Base-by-base conservation (phyloP, 2,329 filamentous ascomycete genomes). In the Lecanicillium sp. region DNA sequence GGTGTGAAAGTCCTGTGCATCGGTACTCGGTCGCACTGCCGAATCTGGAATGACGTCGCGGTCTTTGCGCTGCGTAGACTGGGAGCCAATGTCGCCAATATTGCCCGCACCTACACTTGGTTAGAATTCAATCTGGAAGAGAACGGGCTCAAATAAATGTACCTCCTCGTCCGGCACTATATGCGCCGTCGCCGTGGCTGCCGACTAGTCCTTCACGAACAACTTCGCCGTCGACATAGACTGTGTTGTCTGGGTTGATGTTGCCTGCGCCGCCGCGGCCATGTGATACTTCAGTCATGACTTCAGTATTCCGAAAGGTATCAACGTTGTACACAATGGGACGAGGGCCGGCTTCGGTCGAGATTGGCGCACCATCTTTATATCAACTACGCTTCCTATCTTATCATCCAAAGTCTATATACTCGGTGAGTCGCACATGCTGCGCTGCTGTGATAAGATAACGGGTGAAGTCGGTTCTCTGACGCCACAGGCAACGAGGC, bases 201-300 rank as follows among this genome's bases (percentile, higher is more conserved):
- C 73, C 73, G 52, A 65, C 63, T 4, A 60, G 53, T 35, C 73
- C 75, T 31, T 65, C 52, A 34, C 76, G 73, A 40, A 75, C 73
- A 38, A 82, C 73, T 46, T 75, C 73, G 49, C 76, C 78, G 46
- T 82, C 78, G 45, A 69, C 67, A 52, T 82, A 82, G 48, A 67
- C 51, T 28, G 74, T 79, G 44, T 68, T 56, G 53, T 80, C 76
- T 25, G 60, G 55, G 45, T 65, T 68, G 57, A 80, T 77, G 58
- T 80, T 80, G 51, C 77, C 76, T 15, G 71, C 73, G 48, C 75
- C 75, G 43, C 75, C 75, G 45, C 75, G 71, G 48, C 75, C 75
- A 60, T 78, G 74, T 13, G 74, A 78, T 37, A 77, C 68, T 53
- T 77, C 72, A 37, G 60, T 25, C 22, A 25, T 25, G 22, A n/a